Percentiles rank a stretch among this genome's conserved stretches.
These are phyloP conservation scores for Xylaria intraflava DNA, from an alignment of 495 filamentous ascomycete genomes.

Conservation along the genomic window DNA sequence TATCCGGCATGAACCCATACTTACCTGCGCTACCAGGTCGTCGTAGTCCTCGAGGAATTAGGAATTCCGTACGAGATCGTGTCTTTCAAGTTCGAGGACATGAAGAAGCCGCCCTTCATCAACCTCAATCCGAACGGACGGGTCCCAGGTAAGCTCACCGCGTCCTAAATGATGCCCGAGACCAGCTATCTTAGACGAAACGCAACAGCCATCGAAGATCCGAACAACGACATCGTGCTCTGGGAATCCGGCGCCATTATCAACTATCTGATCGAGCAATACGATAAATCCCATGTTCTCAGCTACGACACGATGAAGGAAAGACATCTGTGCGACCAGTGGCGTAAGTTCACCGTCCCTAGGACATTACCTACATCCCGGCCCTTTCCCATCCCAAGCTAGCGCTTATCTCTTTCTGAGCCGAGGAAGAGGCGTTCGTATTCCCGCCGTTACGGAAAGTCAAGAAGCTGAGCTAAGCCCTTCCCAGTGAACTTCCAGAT, in stretches of 20 bases:
- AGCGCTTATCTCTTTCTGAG: too few relatives aligned
- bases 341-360: not conserved
- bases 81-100: not conserved
- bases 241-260: slow-evolving; percentile 62
- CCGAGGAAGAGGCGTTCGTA: too few relatives aligned
- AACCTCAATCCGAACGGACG: slow-evolving; percentile 1
- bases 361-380: not conserved
- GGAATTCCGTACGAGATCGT: not conserved
- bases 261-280: slow-evolving; percentile 55
- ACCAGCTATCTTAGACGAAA: not conserved
- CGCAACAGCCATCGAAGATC: slow-evolving; percentile 44
- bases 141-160: not conserved
- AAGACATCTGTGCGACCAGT: not conserved
- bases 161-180: too few relatives aligned
- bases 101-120: not conserved
- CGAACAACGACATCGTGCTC: slow-evolving; percentile 52
- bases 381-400: too few relatives aligned
- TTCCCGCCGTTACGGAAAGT: not conserved
- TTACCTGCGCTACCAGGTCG: not conserved
- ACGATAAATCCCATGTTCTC: slow-evolving; percentile 50
- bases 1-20: not conserved
- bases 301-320: slow-evolving; percentile 28
- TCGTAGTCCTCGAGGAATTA: not conserved
- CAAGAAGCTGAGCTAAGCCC: not conserved
- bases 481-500: slow-evolving; percentile 43